A percentile compares a stretch with the other conserved stretches of the same genome.
Evolutionary conservation across 257 asterid genomes (phyloP).

Genomic region (Solanum lycopersicoides): DNA sequence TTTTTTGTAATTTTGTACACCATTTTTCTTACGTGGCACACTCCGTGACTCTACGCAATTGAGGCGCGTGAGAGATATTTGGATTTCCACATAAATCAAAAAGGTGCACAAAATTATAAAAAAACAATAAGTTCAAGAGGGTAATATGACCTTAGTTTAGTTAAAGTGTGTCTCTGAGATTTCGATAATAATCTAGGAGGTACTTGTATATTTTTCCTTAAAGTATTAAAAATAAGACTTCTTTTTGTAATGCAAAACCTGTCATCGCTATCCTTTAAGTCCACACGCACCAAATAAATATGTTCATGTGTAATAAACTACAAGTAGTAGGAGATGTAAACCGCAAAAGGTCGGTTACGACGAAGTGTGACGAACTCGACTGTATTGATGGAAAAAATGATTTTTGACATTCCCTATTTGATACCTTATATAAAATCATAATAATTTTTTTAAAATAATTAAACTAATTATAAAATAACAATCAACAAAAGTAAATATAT

Average conservation of each 20-base stretch:
- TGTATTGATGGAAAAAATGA: fast-evolving
- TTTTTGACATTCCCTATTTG: background rate
- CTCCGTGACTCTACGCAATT: no score
- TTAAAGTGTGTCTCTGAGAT: no score
- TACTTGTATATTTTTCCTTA: no score
- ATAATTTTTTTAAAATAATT: background rate
- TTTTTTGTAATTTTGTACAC: no score
- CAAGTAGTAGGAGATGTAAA: background rate
- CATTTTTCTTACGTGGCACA: no score
- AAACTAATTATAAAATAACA: background rate
- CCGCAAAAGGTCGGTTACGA: background rate
- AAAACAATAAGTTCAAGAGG: no score
- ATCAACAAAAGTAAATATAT: background rate
- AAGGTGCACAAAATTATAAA: no score
- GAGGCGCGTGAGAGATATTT: no score
- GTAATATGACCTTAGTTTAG: no score
- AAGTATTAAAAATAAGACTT: background rate
- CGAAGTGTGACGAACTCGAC: background rate
- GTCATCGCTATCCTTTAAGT: fast-evolving
- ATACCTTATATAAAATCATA: background rate
- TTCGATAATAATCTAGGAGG: no score
- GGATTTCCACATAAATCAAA: fast-evolving
- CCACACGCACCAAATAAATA: background rate
- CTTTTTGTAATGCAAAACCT: background rate
- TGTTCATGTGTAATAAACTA: no score